Conservation (phyloP, 768 basidiomycete species). For the Artomyces pyxidatus region DNA sequence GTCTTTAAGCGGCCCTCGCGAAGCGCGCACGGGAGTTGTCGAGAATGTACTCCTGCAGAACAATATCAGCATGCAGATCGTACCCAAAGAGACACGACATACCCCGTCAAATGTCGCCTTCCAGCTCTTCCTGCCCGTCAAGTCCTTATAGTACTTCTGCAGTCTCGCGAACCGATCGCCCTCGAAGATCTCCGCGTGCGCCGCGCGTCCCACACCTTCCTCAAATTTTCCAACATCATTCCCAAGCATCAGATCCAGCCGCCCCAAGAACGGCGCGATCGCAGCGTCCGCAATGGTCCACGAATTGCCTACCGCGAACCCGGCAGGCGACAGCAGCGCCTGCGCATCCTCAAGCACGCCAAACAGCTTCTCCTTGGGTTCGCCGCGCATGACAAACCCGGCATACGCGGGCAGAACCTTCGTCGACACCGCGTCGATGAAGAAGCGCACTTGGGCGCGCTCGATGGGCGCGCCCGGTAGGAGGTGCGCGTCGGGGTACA, state of each 20-base stretch:
- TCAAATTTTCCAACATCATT: slow-evolving; percentile 47
- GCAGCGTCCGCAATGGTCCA: slow-evolving; percentile 62
- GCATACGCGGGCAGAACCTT: slow-evolving; percentile 34
- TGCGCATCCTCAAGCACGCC: slow-evolving; percentile 41
- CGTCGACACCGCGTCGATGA: slow-evolving; percentile 46
- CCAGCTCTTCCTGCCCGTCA: slow-evolving; percentile 46
- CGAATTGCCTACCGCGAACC: slow-evolving; percentile 34
- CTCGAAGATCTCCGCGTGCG: slow-evolving; percentile 32
- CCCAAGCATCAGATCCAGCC: slow-evolving; percentile 34
- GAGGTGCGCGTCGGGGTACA: slow-evolving; percentile 39
- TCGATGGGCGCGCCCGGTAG: slow-evolving; percentile 47
- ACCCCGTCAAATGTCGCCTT: slow-evolving; percentile 48
- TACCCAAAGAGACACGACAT: slow-evolving; percentile 16
- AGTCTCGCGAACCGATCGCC: slow-evolving; percentile 43
- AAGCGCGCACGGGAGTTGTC: neutral
- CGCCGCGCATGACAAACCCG: slow-evolving; percentile 29
- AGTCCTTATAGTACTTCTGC: slow-evolving; percentile 36
- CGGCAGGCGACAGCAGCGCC: slow-evolving; percentile 37
- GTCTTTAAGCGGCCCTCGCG: neutral
- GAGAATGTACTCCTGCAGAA: neutral
- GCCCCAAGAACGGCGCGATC: slow-evolving; percentile 52
- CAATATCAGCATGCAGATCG: neutral
- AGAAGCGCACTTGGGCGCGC: slow-evolving; percentile 55
- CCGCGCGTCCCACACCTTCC: slow-evolving; percentile 37
- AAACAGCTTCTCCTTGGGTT: slow-evolving; percentile 35